These are phyloP conservation scores for Colletotrichum sp. DNA, from an alignment of 2,329 filamentous ascomycete species.

Conservation along the genomic window DNA sequence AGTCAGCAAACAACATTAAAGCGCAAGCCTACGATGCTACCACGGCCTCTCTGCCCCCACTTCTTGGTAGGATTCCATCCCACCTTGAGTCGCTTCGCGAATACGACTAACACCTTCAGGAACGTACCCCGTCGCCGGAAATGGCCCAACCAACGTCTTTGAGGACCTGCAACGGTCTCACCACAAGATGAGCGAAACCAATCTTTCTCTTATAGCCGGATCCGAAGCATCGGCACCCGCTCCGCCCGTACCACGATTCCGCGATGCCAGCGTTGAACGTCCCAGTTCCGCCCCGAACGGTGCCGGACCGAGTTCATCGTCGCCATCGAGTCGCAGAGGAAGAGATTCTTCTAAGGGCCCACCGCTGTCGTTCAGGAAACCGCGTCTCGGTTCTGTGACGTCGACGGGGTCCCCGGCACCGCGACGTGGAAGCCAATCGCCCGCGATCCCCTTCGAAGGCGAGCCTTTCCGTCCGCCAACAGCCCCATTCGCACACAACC, in stretches of 20 bases:
- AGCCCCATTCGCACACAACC: constrained; percentile 28
- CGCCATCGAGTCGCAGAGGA: constrained; percentile 7
- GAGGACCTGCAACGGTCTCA: constrained; percentile 40
- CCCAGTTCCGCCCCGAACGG: constrained; percentile 39
- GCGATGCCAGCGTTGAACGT: constrained; percentile 32
- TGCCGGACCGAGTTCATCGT: constrained; percentile 1
- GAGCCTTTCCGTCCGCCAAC: constrained; percentile 20
- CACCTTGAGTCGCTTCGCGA: not conserved
- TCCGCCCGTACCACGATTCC: constrained; percentile 32
- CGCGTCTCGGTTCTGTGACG: not conserved
- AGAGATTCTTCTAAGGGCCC: constrained; percentile 20
- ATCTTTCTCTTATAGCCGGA: constrained; percentile 24
- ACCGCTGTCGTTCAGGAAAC: constrained; percentile 22
- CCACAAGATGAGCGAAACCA: constrained; percentile 29
- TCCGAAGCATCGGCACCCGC: constrained; percentile 32
- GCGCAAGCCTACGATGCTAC: constrained; percentile 42
- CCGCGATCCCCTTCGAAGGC: not conserved
- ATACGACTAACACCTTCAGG: constrained; percentile 29
- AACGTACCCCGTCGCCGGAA: constrained; percentile 44
- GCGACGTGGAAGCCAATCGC: not conserved
- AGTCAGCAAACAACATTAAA: constrained; percentile 29
- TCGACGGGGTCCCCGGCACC: constrained; percentile 4
- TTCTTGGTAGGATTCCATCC: constrained; percentile 32
- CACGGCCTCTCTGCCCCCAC: constrained; percentile 38
- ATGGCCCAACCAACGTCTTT: constrained; percentile 39